Evolutionary conservation across 768 basidiomycete genomes (phyloP), one percentile per base, ranked within the genome.

Genomic region (Podaxis sp.): DNA sequence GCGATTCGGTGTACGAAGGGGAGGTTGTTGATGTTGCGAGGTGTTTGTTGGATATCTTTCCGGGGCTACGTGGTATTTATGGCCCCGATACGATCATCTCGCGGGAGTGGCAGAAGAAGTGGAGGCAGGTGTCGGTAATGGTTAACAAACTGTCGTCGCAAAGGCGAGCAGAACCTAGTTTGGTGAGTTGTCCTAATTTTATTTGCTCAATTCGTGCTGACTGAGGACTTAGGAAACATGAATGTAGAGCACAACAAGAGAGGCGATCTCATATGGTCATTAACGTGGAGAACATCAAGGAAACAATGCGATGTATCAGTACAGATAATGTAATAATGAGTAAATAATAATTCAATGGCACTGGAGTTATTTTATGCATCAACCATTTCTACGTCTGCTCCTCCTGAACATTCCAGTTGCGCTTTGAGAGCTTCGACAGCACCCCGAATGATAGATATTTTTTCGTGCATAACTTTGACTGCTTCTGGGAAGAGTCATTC

Each of bases 401-500:
- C 74, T 3, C 50, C 71, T 24, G 49, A 64, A 41, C 50, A 65
- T 24, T 68, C 64, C 22, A 69, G 74, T 28, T 82, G 79, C 30
- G 80, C 77, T 24, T 84, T 75, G 10, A 93, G 74, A 6, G 78
- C 81, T 71, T 87, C 81, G 1, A 86, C 87, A 0, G 88, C 89
- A 15, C 76, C 74, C 46, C 81, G 80, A 17, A 93, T 79, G 4
- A 75, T 76, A 11, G 76, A 75, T n/a, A 97, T 84, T 72, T 99
- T 99, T 40, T 80, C 81, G 51, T 93, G 81, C 85, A 98, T 88
- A 49, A 97, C 88, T 28, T 81, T 78, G 65, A 95, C 83, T 0
- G 95, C 82, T 69, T 95, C 94, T 0, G 86, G 86, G 13, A 96
- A 77, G 11, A 99, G 78, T 36, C 91, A 83, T 75, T 96, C 86